Evolutionary conservation across 139 green algal species (phyloP).

Genomic region (Coelastrella sp.): DNA sequence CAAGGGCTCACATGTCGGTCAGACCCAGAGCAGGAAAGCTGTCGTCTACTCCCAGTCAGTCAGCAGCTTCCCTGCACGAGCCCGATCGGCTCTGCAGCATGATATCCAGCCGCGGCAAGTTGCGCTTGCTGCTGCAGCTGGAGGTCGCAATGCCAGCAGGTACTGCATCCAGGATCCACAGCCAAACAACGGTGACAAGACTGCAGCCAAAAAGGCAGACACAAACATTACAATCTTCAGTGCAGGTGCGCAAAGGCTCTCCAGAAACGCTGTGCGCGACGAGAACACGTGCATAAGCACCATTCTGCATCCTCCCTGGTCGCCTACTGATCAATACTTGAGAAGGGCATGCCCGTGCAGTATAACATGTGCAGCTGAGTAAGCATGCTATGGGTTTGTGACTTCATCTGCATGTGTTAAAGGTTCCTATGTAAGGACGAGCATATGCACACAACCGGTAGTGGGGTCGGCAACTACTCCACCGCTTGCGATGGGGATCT

Average conservation of each 20-base stretch:
- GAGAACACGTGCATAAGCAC: neutral
- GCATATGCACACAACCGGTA: neutral
- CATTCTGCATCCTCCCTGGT: no score
- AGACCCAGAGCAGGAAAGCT: neutral
- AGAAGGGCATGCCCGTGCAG: no score
- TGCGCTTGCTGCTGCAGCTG: neutral
- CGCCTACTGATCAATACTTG: no score
- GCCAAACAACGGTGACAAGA: neutral
- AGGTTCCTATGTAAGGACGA: no score
- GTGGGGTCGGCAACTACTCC: neutral
- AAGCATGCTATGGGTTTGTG: no score
- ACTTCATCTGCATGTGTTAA: no score
- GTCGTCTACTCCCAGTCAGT: neutral
- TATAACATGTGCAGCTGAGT: no score
- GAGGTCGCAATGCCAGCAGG: neutral
- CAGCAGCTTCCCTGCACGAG: neutral
- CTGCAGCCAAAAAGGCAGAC: neutral
- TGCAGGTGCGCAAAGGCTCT: neutral
- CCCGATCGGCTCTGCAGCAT: neutral
- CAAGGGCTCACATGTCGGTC: neutral
- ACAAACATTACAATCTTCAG: constrained; percentile 13
- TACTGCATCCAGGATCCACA: neutral
- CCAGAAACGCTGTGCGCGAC: neutral
- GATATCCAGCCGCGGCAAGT: neutral
- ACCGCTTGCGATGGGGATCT: no score